Base-by-base conservation (phyloP, 441 rosid genomes). In the Syzygium syzygioides region DNA sequence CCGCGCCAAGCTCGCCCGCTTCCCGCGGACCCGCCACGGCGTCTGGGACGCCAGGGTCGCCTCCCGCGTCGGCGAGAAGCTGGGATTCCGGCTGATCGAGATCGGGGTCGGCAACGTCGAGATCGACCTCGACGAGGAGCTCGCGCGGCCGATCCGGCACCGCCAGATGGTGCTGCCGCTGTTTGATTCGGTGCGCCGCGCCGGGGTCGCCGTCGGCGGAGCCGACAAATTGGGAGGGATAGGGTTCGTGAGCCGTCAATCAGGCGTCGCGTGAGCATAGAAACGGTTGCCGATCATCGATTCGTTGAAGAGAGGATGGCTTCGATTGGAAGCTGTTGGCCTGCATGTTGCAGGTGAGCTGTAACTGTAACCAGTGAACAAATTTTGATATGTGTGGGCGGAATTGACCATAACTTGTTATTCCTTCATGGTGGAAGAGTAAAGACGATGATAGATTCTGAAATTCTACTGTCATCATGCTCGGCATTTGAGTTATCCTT, bases 61-160 rank as follows among this genome's bases (percentile, higher is more conserved):
- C 2, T 93, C 95, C 32, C 95, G 95, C 85, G 97, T 96, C 85
- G 99, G 99, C 26, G 96, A 95, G 94, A 96, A 96, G 91, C 93
- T 96, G 55, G 97, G 95, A 25, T 88, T 95, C 15, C 97, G 95
- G 45, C 88, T 96, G 17, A 92, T 88, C 62, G 98, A 94, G 60
- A 92, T 96, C 85, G 98, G 98, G 25, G 92, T 96, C 86, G 88
- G 87, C 32, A 80, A 84, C 37, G 94, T 97, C 59, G 86, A 89
- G 56, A 91, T 97, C 87, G 94, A 97, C 66, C 90, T 95, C 3
- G 88, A 91, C 37, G 97, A 95, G 86, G 99, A 96, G 95, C 93
- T 94, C 41, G 92, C 98, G 7, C 92, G 98, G 80, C 97, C 98
- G 3, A 59, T 94, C 50, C 95, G 94, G 64, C 94, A 94, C 88